phyloP scores from a whole-genome alignment of 352 stramenopile species.

The Phytophthora chlamydospora region DNA sequence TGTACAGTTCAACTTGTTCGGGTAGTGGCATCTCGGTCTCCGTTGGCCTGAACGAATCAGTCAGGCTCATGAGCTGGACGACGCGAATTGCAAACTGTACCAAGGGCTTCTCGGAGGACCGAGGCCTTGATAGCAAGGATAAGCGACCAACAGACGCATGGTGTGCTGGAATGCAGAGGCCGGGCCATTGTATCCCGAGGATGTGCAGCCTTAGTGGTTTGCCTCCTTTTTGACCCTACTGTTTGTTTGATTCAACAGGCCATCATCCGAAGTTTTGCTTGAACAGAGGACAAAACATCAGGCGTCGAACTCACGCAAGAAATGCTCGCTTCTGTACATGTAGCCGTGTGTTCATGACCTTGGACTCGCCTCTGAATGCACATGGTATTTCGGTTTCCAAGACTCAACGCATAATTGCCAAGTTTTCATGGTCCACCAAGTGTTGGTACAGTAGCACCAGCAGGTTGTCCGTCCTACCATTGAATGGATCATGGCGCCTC shows the following conservation, averaged over 20 bases:
- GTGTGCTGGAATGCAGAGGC: slow-evolving; percentile 28
- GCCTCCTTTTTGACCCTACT: slow-evolving; percentile 15
- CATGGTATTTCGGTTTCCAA: slow-evolving; percentile 30
- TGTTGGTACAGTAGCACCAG: background rate
- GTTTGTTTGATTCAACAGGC: too few species aligned
- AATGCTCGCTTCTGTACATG: slow-evolving; percentile 29
- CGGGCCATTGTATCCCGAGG: slow-evolving; percentile 14
- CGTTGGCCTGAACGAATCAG: slow-evolving; percentile 12
- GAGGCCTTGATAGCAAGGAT: slow-evolving; percentile 1
- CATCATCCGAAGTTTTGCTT: slow-evolving; percentile 22
- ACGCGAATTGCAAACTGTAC: slow-evolving; percentile 30
- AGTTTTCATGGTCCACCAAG: background rate
- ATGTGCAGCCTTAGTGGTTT: slow-evolving; percentile 23
- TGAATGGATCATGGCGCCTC: slow-evolving; percentile 4
- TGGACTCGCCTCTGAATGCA: slow-evolving; percentile 12
- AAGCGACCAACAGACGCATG: background rate
- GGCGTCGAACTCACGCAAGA: slow-evolving; percentile 22
- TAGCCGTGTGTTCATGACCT: too few species aligned
- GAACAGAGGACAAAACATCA: slow-evolving; percentile 30
- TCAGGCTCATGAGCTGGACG: slow-evolving; percentile 21
- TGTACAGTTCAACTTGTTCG: slow-evolving; percentile 35
- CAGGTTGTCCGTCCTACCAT: slow-evolving; percentile 10
- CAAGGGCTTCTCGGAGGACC: background rate
- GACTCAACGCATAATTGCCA: slow-evolving; percentile 1
- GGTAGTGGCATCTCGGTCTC: slow-evolving; percentile 36